Conservation (phyloP, 192 early-diverging fungal species). For the Linnemannia zychae region DNA sequence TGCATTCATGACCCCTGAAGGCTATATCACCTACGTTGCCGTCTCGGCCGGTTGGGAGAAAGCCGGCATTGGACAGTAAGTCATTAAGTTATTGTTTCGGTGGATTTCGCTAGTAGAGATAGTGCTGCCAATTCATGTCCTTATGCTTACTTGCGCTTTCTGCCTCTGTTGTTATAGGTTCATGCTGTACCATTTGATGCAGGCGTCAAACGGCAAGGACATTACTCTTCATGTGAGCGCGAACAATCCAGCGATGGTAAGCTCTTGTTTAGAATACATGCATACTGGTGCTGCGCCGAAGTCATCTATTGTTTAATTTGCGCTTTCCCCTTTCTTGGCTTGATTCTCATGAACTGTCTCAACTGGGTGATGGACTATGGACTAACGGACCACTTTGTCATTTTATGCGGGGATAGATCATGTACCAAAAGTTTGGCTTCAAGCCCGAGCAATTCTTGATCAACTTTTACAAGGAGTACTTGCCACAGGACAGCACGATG, state of each 20-base stretch:
- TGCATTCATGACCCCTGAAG: slow-evolving; percentile 93
- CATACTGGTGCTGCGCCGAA: not conserved
- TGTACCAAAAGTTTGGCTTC: slow-evolving; percentile 94
- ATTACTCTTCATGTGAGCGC: slow-evolving; percentile 94
- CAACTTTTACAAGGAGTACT: slow-evolving; percentile 92
- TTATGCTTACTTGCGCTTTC: not conserved
- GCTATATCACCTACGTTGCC: slow-evolving; percentile 90
- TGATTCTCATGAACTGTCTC: not conserved
- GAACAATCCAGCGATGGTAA: slow-evolving; percentile 91
- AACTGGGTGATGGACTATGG: not conserved
- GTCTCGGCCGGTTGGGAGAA: slow-evolving; percentile 89
- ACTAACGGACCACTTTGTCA: not conserved
- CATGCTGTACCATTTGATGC: slow-evolving; percentile 89
- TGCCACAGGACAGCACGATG: slow-evolving; percentile 76
- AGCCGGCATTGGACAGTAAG: slow-evolving; percentile 84
- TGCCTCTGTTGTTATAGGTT: slow-evolving; percentile 59
- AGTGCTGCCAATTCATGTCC: not conserved
- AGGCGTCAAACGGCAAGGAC: slow-evolving; percentile 80
- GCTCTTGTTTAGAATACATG: not conserved
- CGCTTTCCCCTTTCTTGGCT: not conserved
- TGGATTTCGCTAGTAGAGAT: not conserved
- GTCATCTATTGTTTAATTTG: not conserved
- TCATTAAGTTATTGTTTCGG: not conserved
- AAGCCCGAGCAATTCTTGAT: slow-evolving; percentile 94
- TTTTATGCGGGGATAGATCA: slow-evolving; percentile 62